phyloP scores from a whole-genome alignment of 768 basidiomycete species.

The Lactifluus rugatus region DNA sequence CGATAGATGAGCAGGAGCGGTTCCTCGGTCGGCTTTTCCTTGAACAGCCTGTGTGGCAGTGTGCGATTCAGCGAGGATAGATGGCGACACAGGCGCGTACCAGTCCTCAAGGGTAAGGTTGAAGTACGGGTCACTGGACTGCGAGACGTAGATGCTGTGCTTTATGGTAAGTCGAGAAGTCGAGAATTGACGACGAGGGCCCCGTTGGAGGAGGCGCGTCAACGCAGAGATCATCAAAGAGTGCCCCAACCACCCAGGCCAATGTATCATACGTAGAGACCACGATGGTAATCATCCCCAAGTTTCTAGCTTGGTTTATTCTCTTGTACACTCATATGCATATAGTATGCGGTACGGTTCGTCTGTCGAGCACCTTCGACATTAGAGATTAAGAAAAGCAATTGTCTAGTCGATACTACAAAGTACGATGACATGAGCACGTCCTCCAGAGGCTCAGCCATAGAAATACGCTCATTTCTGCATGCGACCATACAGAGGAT shows the following conservation, averaged over 20 bases:
- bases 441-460: neutral
- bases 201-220: slow-evolving; percentile 19
- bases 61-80: slow-evolving; percentile 28
- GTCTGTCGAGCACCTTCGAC: neutral
- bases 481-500: slow-evolving; percentile 69
- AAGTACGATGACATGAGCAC: neutral
- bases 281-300: no score
- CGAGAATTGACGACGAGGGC: slow-evolving; percentile 8
- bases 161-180: slow-evolving; percentile 12
- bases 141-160: slow-evolving; percentile 63
- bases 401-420: slow-evolving; percentile 6
- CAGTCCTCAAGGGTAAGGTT: slow-evolving; percentile 89
- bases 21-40: slow-evolving; percentile 52
- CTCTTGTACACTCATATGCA: no score
- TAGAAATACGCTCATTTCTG: slow-evolving; percentile 53
- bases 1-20: slow-evolving; percentile 84
- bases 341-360: neutral
- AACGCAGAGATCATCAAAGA: slow-evolving; percentile 21
- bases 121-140: slow-evolving; percentile 75
- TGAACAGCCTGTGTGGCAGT: slow-evolving; percentile 55
- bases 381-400: neutral
- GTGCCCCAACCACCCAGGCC: neutral
- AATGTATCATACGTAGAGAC: no score
- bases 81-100: slow-evolving; percentile 33
- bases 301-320: no score